phyloP scores from a whole-genome alignment of 2,329 filamentous ascomycete species.

The Fusarium newnesense region DNA sequence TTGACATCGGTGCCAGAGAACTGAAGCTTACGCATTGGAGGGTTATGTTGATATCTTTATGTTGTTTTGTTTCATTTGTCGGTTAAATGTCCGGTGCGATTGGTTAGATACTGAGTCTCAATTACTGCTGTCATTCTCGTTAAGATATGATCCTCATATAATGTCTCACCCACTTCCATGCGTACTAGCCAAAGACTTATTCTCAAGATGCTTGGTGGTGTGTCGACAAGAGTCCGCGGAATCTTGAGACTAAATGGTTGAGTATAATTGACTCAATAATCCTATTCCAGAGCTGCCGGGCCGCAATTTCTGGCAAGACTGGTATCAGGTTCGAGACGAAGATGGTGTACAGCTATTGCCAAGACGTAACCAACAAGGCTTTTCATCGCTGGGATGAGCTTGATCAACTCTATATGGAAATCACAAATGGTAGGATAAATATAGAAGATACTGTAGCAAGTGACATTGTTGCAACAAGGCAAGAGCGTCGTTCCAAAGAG shows the following conservation, averaged over 20 bases:
- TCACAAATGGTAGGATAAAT: constrained; percentile 70
- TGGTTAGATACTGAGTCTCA: background rate
- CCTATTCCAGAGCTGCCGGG: constrained; percentile 71
- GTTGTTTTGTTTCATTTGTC: background rate
- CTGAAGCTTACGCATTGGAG: background rate
- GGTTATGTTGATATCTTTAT: background rate
- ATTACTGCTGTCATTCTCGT: background rate
- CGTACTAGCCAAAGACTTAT: background rate
- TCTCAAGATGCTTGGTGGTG: constrained; percentile 66
- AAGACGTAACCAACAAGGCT: constrained; percentile 79
- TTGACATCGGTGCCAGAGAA: constrained; percentile 9
- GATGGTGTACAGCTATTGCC: constrained; percentile 54
- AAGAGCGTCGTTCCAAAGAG: constrained; percentile 89
- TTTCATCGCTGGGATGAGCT: constrained; percentile 78
- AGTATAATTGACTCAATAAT: constrained; percentile 80
- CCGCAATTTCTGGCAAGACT: constrained; percentile 69
- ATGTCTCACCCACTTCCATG: background rate
- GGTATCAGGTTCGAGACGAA: background rate
- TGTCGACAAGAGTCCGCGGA: constrained; percentile 68
- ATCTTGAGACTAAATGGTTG: constrained; percentile 51
- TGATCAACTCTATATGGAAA: constrained; percentile 77
- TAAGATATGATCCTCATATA: background rate
- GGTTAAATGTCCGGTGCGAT: background rate
- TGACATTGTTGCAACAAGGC: constrained; percentile 83
- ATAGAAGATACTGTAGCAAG: constrained; percentile 77